Conservation (phyloP, 352 stramenopile genomes). For the Pythium sp. region DNA sequence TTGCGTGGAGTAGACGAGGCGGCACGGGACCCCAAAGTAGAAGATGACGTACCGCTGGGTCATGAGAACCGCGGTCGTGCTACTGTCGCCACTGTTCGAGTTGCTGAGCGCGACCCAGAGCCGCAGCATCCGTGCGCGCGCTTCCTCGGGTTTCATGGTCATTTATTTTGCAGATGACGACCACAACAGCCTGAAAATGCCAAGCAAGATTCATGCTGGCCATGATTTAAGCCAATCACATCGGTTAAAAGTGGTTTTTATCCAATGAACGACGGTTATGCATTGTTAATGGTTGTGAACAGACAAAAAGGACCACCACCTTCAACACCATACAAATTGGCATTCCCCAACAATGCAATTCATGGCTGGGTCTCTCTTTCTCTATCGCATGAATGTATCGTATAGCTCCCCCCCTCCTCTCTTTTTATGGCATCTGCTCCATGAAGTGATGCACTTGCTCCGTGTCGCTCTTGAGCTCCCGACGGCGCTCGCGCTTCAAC, state of each 20-base stretch:
- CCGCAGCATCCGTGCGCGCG: constrained; percentile 50
- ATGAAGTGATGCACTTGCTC: constrained; percentile 25
- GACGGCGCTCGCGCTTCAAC: constrained; percentile 34
- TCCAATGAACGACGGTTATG: not conserved
- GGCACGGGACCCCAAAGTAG: not conserved
- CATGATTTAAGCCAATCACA: constrained; percentile 6
- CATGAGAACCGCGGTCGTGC: constrained; percentile 44
- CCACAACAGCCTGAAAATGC: not conserved
- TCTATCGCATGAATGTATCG: not conserved
- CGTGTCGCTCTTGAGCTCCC: constrained; percentile 44
- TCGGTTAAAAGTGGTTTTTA: not conserved
- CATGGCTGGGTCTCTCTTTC: not conserved
- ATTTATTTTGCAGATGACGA: not conserved
- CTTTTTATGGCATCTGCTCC: not conserved
- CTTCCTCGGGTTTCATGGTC: constrained; percentile 41
- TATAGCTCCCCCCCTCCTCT: not conserved
- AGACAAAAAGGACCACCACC: not conserved
- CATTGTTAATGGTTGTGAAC: not conserved
- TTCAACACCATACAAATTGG: not conserved
- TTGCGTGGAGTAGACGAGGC: not conserved
- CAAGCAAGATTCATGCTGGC: not conserved
- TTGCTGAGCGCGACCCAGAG: constrained; percentile 39
- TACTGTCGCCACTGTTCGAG: constrained; percentile 4
- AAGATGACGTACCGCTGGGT: constrained; percentile 36
- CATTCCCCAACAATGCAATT: not conserved